Base-by-base conservation (phyloP, 139 green algal genomes). In the Chlorella sp. region DNA sequence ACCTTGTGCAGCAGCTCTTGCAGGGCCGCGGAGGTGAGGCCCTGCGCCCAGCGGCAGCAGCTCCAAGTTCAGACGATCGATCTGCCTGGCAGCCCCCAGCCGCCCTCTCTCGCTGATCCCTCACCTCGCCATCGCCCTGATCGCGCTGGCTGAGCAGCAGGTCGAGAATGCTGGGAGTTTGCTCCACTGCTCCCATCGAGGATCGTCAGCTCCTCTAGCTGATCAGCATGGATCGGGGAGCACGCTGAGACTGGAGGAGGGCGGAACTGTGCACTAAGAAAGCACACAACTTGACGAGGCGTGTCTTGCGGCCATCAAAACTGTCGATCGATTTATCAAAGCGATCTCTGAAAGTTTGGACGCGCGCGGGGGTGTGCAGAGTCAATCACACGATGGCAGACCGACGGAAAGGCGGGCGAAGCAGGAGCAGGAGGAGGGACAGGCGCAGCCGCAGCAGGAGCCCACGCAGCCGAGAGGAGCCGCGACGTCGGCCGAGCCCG, bases 1-100 rank as follows among this genome's bases (percentile, higher is more conserved):
- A 82, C 43, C 33, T 63, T 61, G 62, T 67, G 51, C 31, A 77
- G 25, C 3, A 14, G 41, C 56, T 82, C 66, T 25, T 77, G 61
- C 21, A 82, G 35, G 2, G 58, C 67, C 1, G 55, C 27, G 8
- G 77, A 59, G 21, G 68, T 71, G 1, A 77, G 38, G 41, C 48
- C 75, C 65, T 81, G 65, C 38, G 58, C 17, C 62, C n/a, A n/a
- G n/a, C n/a, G n/a, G n/a, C n/a, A n/a, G n/a, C n/a, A n/a, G n/a
- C n/a, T n/a, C n/a, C n/a, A n/a, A n/a, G n/a, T n/a, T n/a, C n/a
- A n/a, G n/a, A n/a, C n/a, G n/a, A n/a, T n/a, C n/a, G n/a, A n/a
- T n/a, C n/a, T n/a, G n/a, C n/a, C n/a, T n/a, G n/a, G n/a, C n/a
- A n/a, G n/a, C n/a, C n/a, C n/a, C n/a, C n/a, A n/a, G n/a, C n/a